Conservation (phyloP, 2,329 filamentous ascomycete species). For the Botrytis deweyae region DNA sequence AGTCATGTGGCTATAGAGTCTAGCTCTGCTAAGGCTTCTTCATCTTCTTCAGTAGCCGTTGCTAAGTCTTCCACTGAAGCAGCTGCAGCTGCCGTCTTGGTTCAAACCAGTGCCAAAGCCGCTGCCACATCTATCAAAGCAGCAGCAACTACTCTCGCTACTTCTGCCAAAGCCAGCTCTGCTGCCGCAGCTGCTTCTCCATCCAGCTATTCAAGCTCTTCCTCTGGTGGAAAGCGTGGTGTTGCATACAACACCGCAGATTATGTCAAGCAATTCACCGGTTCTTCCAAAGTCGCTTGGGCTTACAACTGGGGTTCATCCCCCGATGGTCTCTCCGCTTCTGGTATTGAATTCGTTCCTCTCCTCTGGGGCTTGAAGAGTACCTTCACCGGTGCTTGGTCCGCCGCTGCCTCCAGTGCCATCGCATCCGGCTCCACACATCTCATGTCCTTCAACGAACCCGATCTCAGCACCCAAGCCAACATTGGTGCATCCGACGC, state of each 20-base stretch:
- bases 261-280: slow-evolving; percentile 53
- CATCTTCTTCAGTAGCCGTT: slow-evolving; percentile 17
- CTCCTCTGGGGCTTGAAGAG: slow-evolving; percentile 59
- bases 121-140: slow-evolving; percentile 6
- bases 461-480: slow-evolving; percentile 59
- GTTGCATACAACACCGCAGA: slow-evolving; percentile 63
- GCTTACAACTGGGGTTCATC: slow-evolving; percentile 66
- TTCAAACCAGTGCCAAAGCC: slow-evolving; percentile 16
- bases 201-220: neutral
- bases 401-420: slow-evolving; percentile 49
- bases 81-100: slow-evolving; percentile 13
- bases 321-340: slow-evolving; percentile 42
- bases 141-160: slow-evolving; percentile 19
- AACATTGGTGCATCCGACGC: slow-evolving; percentile 45
- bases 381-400: slow-evolving; percentile 51
- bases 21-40: slow-evolving; percentile 7
- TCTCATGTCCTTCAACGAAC: slow-evolving; percentile 71
- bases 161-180: slow-evolving; percentile 5
- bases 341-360: slow-evolving; percentile 59
- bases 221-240: slow-evolving; percentile 53
- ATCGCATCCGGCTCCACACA: slow-evolving; percentile 54
- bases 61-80: neutral
- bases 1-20: neutral
- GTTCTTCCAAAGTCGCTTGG: slow-evolving; percentile 52
- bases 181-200: slow-evolving; percentile 7